Conservation (phyloP, 768 basidiomycete species). For the Lentinus tigrinus region DNA sequence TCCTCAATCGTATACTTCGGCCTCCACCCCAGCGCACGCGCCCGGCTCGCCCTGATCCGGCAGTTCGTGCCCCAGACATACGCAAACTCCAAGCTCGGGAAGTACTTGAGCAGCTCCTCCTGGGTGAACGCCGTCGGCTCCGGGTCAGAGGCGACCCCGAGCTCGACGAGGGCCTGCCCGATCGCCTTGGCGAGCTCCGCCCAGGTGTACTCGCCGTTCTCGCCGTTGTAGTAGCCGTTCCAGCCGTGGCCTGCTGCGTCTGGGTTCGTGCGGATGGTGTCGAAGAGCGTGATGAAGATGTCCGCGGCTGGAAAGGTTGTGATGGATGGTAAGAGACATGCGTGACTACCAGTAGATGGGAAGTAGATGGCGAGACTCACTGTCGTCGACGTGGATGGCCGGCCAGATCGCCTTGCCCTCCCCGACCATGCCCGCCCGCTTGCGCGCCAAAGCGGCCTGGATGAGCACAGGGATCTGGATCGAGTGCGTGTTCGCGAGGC, state of each 20-base stretch:
- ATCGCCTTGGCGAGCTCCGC: constrained; percentile 36
- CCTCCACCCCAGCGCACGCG: constrained; percentile 50
- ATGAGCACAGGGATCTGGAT: constrained; percentile 52
- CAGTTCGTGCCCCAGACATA: constrained; percentile 23
- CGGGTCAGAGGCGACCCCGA: constrained; percentile 30
- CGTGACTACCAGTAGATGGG: not conserved
- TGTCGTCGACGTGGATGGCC: constrained; percentile 54
- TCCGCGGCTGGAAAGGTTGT: constrained; percentile 36
- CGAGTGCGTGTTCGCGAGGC: constrained; percentile 51
- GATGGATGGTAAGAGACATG: not conserved
- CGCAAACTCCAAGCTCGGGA: not conserved
- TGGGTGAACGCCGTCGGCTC: constrained; percentile 44
- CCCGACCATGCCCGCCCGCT: constrained; percentile 54
- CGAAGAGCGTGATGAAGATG: constrained; percentile 43
- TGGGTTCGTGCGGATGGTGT: constrained; percentile 32
- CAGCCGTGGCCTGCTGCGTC: constrained; percentile 31
- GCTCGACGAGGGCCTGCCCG: constrained; percentile 33
- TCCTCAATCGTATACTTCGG: constrained; percentile 48
- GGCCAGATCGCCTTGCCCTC: constrained; percentile 61
- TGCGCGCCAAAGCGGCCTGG: constrained; percentile 43
- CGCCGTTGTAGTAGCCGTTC: constrained; percentile 36
- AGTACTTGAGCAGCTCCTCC: constrained; percentile 42
- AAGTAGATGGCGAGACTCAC: constrained; percentile 30
- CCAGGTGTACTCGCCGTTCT: constrained; percentile 33
- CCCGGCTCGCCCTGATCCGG: constrained; percentile 30